Base-by-base conservation (phyloP, 169 alveolate genomes). In the Plasmodium berghei region DNA sequence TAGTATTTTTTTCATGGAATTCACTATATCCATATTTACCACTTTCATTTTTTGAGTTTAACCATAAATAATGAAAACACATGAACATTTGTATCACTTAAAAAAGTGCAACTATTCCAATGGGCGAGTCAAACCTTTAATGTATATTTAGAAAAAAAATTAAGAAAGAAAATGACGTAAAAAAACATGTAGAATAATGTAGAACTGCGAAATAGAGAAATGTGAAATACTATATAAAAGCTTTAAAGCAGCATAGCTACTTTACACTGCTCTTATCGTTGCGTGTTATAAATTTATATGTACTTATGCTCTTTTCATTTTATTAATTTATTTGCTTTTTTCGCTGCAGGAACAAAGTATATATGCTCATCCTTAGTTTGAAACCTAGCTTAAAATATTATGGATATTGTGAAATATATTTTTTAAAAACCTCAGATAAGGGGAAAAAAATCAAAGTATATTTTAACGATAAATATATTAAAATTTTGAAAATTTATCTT, bases 31-130 rank as follows among this genome's bases (percentile, higher is more conserved):
- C 18, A n/a, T 52, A 18, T 5, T 64, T 64, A 12, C n/a, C 3
- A 64, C 8, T 49, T 40, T 73, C 54, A 22, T 22, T 73, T 24
- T 26, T 18, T 62, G 49, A 72, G 62, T 49, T 40, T 28, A 40
- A 42, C 14, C 6, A 22, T 16, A 45, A 1, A 26, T 8, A 72
- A 52, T 63, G 77, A 49, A 64, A 52, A 56, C 63, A 42, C 67
- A 77, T 52, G 12, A 26, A 10, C 75, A 77, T 64, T 69, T 77
- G 89, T 77, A 58, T 56, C 62, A 52, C 58, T 77, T 77, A 70
- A 49, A 26, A 77, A 63, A 77, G 45, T 12, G 56, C 18, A 63
- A 24, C 14, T 24, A 49, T 12, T 52, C 69, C 22, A 64, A 77
- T 49, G 52, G 18, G 5, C 9, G 4, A 34, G 24, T 77, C 22